phyloP scores from a whole-genome alignment of 2,329 filamentous ascomycete species.

The Diaporthe aspalathi region DNA sequence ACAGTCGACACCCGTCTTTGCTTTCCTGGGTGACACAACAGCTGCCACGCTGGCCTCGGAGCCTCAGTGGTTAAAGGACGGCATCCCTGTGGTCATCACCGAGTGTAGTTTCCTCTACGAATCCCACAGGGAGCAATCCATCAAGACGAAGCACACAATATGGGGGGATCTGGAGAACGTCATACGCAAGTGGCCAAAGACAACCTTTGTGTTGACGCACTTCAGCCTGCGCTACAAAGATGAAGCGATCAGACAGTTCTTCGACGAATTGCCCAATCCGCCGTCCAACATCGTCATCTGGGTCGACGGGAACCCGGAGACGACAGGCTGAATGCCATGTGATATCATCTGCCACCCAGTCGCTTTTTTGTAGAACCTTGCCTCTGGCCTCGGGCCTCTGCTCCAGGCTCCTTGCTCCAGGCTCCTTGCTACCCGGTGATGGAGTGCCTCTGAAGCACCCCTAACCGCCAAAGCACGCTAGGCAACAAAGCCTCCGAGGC shows the following conservation, averaged over 20 bases:
- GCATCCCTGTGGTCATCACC: conserved; percentile 59
- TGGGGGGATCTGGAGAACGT: conserved; percentile 60
- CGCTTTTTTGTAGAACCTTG: neutral
- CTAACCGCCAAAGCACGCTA: neutral
- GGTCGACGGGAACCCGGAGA: conserved; percentile 51
- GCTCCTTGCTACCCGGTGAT: neutral
- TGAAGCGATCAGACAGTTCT: conserved; percentile 54
- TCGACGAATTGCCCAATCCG: conserved; percentile 52
- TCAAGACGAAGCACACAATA: conserved; percentile 59
- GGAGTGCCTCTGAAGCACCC: neutral
- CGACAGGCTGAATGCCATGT: neutral
- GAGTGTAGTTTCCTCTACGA: conserved; percentile 61
- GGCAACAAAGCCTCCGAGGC: conserved; percentile 13
- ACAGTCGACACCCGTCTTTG: conserved; percentile 55
- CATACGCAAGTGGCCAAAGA: conserved; percentile 54
- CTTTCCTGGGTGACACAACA: conserved; percentile 62
- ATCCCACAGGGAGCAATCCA: conserved; percentile 56
- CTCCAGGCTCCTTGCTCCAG: too few relatives aligned
- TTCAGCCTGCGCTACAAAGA: conserved; percentile 60
- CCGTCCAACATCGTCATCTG: conserved; percentile 60
- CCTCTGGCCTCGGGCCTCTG: too few relatives aligned
- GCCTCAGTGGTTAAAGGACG: conserved; percentile 54
- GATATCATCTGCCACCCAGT: neutral
- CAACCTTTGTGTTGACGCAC: conserved; percentile 60
- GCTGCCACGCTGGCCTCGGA: conserved; percentile 52